Percentiles rank a stretch among this genome's conserved stretches.
These are phyloP conservation scores for Orbilia javanica DNA, from an alignment of 2,329 filamentous ascomycete genomes.

Conservation along the genomic window DNA sequence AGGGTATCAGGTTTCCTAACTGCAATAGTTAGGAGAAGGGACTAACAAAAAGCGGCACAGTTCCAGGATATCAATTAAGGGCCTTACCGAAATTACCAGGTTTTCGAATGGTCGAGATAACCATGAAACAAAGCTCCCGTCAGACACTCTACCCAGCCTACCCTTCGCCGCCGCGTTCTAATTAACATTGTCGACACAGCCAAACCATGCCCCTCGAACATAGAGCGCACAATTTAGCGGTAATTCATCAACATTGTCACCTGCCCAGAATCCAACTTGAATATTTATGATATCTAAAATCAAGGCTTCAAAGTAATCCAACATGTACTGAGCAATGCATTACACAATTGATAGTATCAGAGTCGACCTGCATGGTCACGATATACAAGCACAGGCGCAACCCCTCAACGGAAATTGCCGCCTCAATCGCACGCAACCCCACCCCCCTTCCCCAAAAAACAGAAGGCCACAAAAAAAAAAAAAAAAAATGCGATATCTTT, in stretches of 20 bases:
- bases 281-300: not conserved
- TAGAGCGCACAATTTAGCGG: not conserved
- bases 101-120: not conserved
- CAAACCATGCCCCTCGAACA: not conserved
- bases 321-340: not conserved
- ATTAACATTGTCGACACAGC: not conserved
- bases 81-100: slow-evolving; percentile 6
- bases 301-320: slow-evolving; percentile 1
- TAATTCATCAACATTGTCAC: not conserved
- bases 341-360: not conserved
- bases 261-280: not conserved
- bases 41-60: slow-evolving; percentile 5
- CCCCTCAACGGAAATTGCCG: slow-evolving; percentile 3
- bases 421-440: not conserved
- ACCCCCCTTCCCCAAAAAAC: not conserved
- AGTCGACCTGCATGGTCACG: not conserved
- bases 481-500: not conserved
- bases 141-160: not conserved
- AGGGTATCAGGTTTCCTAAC: not conserved
- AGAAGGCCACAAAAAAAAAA: not conserved
- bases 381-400: not conserved
- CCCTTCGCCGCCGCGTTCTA: not conserved
- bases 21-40: not conserved
- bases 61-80: not conserved
- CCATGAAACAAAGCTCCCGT: not conserved